Conservation (phyloP, 495 filamentous ascomycete genomes). For the Venustampulla echinocandica region DNA sequence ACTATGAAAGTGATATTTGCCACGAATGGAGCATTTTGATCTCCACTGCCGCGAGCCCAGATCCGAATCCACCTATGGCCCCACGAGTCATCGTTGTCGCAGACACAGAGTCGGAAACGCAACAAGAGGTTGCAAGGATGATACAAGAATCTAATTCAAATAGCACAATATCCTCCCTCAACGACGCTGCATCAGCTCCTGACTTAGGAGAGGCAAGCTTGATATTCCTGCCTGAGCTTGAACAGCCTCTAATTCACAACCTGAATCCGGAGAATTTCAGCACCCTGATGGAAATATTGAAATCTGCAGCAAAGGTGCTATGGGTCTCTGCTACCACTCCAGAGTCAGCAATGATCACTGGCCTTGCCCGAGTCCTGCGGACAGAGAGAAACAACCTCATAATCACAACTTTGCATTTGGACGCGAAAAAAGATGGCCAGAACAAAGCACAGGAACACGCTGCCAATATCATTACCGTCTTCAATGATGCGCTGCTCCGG, state of each 20-base stretch:
- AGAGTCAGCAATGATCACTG: slow-evolving; percentile 16
- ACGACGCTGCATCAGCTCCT: background rate
- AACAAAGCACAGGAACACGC: background rate
- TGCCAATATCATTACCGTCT: background rate
- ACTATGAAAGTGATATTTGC: background rate
- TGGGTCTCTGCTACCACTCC: slow-evolving; percentile 19
- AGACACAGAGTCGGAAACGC: background rate
- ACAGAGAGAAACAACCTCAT: slow-evolving; percentile 1
- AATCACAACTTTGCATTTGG: slow-evolving; percentile 4
- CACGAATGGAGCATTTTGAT: background rate
- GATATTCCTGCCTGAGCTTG: slow-evolving; percentile 8
- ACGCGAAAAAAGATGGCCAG: background rate
- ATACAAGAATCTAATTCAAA: background rate
- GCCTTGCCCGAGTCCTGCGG: slow-evolving; percentile 6
- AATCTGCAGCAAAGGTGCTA: slow-evolving; percentile 25
- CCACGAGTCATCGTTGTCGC: background rate
- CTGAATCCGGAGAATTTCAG: slow-evolving; percentile 18
- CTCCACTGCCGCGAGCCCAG: background rate
- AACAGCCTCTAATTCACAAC: slow-evolving; percentile 1
- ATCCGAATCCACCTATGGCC: background rate
- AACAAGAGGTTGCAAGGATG: background rate
- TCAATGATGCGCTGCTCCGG: background rate
- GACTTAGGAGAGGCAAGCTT: background rate
- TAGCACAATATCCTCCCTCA: background rate
- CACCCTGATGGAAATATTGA: slow-evolving; percentile 30